These are phyloP conservation scores for Chlamydomonas sp. DNA, from an alignment of 139 green algal species.

Conservation along the genomic window DNA sequence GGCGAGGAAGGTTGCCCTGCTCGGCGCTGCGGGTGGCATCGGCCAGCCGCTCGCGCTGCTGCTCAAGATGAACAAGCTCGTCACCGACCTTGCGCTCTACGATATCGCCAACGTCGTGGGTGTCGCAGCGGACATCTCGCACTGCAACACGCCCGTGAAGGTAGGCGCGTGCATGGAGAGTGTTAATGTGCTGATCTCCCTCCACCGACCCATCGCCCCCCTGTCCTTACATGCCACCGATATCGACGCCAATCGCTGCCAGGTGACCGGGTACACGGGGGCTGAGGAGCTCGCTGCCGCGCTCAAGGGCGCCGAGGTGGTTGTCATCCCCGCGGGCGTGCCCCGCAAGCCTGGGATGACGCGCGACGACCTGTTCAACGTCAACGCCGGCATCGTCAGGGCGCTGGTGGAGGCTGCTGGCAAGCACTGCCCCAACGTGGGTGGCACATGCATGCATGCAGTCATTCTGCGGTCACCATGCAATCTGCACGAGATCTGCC, in stretches of 20 bases:
- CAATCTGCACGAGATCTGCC: too few species aligned
- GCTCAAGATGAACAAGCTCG: constrained; percentile 77
- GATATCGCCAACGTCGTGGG: constrained; percentile 88
- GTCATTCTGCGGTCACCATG: too few species aligned
- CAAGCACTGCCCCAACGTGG: constrained; percentile 68
- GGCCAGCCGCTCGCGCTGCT: constrained; percentile 80
- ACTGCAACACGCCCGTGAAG: constrained; percentile 84
- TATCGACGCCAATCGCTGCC: background rate
- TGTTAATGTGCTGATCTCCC: too few species aligned
- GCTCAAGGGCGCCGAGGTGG: constrained; percentile 37
- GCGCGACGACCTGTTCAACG: constrained; percentile 97
- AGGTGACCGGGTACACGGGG: constrained; percentile 39
- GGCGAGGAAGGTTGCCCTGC: constrained; percentile 53
- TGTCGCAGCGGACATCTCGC: constrained; percentile 87
- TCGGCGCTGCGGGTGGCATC: constrained; percentile 79
- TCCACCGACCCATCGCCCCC: too few species aligned
- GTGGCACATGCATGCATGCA: too few species aligned
- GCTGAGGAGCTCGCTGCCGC: constrained; percentile 54
- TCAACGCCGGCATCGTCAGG: constrained; percentile 93
- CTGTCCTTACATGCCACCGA: background rate
- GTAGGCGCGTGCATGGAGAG: constrained; percentile 32
- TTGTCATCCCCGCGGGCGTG: constrained; percentile 94
- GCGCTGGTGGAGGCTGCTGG: constrained; percentile 60
- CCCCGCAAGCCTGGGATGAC: constrained; percentile 96
- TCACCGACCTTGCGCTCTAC: constrained; percentile 89